Evolutionary conservation across 1,284 basidiomycete species (phyloP).

Genomic region (Grifola frondosa): DNA sequence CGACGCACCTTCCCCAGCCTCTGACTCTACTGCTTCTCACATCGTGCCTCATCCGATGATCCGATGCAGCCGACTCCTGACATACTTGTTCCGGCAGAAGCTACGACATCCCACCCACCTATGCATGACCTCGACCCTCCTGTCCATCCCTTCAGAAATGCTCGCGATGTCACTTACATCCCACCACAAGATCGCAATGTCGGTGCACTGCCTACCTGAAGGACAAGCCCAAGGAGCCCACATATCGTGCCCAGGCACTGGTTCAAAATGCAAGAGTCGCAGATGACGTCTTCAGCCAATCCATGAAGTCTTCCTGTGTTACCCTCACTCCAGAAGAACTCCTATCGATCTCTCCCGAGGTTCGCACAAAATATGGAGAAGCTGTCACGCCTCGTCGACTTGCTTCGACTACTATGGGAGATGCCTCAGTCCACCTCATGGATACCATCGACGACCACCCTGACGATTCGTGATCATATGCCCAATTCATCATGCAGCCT

Average conservation of each 20-base stretch:
- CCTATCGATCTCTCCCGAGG: constrained; percentile 11
- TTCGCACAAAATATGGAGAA: constrained; percentile 8
- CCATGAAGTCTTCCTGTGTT: constrained; percentile 5
- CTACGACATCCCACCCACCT: too few species aligned
- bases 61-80: too few species aligned
- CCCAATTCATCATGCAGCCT: too few species aligned
- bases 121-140: too few species aligned
- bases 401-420: not conserved
- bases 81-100: too few species aligned
- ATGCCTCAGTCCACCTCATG: not conserved
- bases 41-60: too few species aligned
- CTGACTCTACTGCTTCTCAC: too few species aligned
- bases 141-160: constrained; percentile 1
- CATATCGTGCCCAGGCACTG: constrained; percentile 4
- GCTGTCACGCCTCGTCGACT: constrained; percentile 4
- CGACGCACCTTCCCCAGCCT: too few species aligned
- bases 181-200: not conserved
- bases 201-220: too few species aligned
- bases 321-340: constrained; percentile 13
- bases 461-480: too few species aligned
- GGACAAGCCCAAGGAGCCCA: constrained; percentile 7
- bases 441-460: not conserved
- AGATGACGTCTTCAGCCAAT: constrained; percentile 7
- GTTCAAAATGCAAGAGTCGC: constrained; percentile 12
- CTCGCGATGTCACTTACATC: not conserved